Evolutionary conservation across 208 protist genomes (phyloP), one percentile per base, ranked within the genome.

Genomic region (Wallacemonas sp.): DNA sequence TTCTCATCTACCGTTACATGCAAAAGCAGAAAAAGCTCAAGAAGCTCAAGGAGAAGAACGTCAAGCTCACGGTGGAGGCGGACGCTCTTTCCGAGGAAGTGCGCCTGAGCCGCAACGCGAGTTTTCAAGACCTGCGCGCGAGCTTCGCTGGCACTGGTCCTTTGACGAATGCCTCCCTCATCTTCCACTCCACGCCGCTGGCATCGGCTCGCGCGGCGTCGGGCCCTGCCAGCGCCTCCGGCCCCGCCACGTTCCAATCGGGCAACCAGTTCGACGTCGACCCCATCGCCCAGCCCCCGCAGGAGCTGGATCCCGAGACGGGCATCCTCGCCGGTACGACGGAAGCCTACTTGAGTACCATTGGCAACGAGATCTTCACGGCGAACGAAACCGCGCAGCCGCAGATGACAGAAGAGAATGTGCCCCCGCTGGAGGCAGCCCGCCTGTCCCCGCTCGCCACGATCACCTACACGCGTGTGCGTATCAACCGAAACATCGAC

Each of bases 401-500:
- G n/a, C 63, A 69, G 34, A 30, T 77, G 45, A 79, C 71, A 22
- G 81, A 87, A 45, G 68, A 70, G 15, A 79, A 82, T 46, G 76
- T 81, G 50, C 81, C 81, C 30, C 74, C 63, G 34, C 77, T 87
- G 63, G 83, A 73, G n/a, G 57, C 70, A 34, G 68, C 67, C 9
- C 81, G 81, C 48, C 73, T 87, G 21, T 81, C 73, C 3, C 81
- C 81, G 10, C 76, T 68, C 26, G 64, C 68, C 21, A 87, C 81
- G 19, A 75, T 87, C 73, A 81, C 77, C 13, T 81, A 73, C 78
- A 87, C 81, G 1, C 77, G 77, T 19, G 81, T 87, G 19, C 76
- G 81, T 38, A 78, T 87, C 46, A 87, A 87, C 66, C 76, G 81
- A 24, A 83, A 79, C 74, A 66, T 87, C 37, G 73, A 83, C 59